These are phyloP conservation scores for Golovinomyces cichoracearum DNA, from an alignment of 2,329 filamentous ascomycete genomes.

Conservation along the genomic window DNA sequence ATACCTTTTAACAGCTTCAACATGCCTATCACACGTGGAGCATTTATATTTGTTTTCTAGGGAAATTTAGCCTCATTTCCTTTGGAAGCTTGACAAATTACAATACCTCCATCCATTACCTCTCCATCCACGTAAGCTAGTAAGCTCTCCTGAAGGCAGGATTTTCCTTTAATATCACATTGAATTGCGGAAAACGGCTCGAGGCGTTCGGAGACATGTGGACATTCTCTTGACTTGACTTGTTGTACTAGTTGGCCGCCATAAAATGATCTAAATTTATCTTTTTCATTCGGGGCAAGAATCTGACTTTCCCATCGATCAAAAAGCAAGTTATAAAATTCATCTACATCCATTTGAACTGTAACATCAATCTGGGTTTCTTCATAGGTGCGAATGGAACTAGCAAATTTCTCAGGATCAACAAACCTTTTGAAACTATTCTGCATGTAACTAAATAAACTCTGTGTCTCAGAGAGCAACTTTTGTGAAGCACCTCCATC, in stretches of 20 bases:
- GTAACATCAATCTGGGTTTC: conserved; percentile 61
- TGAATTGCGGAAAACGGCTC: conserved; percentile 89
- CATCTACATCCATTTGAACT: conserved; percentile 92
- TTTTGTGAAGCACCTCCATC: conserved; percentile 32
- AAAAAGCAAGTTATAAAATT: conserved; percentile 87
- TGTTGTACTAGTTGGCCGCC: conserved; percentile 82
- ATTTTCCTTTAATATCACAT: conserved; percentile 86
- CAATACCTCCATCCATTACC: conserved; percentile 64
- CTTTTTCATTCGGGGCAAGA: conserved; percentile 37
- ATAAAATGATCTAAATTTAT: conserved; percentile 56
- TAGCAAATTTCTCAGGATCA: conserved; percentile 47
- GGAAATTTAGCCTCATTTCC: background rate
- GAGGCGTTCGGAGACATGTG: conserved; percentile 70
- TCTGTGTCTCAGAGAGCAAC: conserved; percentile 52
- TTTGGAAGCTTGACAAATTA: background rate
- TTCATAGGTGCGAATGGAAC: conserved; percentile 58
- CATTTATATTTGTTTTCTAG: conserved; percentile 94
- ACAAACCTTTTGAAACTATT: conserved; percentile 48
- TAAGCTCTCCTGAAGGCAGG: conserved; percentile 57
- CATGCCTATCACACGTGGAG: conserved; percentile 63
- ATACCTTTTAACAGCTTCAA: conserved; percentile 73
- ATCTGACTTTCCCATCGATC: conserved; percentile 76
- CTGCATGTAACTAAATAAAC: conserved; percentile 66
- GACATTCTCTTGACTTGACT: conserved; percentile 80
- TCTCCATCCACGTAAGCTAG: conserved; percentile 92